Percentiles rank a stretch among this genome's conserved stretches.
Conservation (phyloP, 1,284 basidiomycete species). For the Malassezia sp. region DNA sequence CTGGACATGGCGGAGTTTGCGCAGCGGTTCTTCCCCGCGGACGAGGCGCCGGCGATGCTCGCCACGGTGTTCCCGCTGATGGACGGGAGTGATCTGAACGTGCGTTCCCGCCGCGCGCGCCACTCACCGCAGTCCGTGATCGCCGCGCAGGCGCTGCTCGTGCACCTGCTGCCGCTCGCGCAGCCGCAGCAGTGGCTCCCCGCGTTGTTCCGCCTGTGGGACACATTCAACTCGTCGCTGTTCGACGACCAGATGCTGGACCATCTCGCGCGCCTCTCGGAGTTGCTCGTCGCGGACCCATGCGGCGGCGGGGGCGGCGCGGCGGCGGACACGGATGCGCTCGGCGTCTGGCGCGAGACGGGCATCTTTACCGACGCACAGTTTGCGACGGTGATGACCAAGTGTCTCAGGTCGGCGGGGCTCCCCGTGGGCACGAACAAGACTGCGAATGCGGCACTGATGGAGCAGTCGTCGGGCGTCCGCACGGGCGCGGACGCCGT, state of each 20-base stretch:
- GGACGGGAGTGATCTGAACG: constrained; percentile 62
- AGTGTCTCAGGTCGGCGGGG: constrained; percentile 72
- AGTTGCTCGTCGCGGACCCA: constrained; percentile 56
- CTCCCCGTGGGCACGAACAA: constrained; percentile 52
- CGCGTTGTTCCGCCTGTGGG: constrained; percentile 63
- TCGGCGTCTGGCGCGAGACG: constrained; percentile 57
- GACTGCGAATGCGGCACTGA: constrained; percentile 31
- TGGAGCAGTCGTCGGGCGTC: constrained; percentile 31
- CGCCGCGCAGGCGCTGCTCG: constrained; percentile 38
- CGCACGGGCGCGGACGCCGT: constrained; percentile 51
- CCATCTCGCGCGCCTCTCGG: constrained; percentile 62
- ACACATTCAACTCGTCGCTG: constrained; percentile 66
- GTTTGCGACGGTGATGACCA: constrained; percentile 74
- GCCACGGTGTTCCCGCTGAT: constrained; percentile 62
- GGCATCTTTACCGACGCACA: constrained; percentile 79
- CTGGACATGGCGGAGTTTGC: constrained; percentile 71
- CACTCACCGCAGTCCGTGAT: too few species aligned
- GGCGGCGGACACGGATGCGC: constrained; percentile 18
- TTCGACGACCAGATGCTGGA: constrained; percentile 78
- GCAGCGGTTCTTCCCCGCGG: constrained; percentile 79
- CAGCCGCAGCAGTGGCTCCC: constrained; percentile 41
- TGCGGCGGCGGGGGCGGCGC: background rate
- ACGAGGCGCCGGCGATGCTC: constrained; percentile 81
- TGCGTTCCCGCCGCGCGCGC: too few species aligned
- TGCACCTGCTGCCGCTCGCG: constrained; percentile 43